Conservation (phyloP, 495 filamentous ascomycete species). For the Cercophora sp. region DNA sequence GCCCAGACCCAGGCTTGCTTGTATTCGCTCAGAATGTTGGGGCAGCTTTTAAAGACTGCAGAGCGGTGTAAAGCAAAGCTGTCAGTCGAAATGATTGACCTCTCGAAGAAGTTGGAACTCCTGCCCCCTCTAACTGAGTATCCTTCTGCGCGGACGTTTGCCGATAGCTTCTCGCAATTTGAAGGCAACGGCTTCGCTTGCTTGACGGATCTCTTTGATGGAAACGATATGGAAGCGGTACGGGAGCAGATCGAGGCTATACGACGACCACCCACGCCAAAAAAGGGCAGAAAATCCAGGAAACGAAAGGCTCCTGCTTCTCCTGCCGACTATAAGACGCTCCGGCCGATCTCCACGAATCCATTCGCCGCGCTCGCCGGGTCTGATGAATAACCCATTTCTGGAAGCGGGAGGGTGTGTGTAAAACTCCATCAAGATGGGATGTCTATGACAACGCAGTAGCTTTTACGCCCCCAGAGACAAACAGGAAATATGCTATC, state of each 20-base stretch:
- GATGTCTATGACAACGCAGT: too few relatives aligned
- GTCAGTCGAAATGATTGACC: background rate
- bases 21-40: constrained; percentile 64
- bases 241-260: constrained; percentile 16
- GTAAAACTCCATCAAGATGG: too few relatives aligned
- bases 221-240: constrained; percentile 17
- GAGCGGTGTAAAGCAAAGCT: background rate
- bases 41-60: constrained; percentile 44
- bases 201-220: constrained; percentile 11
- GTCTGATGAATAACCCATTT: background rate
- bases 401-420: too few relatives aligned
- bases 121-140: constrained; percentile 22
- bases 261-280: background rate
- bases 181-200: constrained; percentile 12
- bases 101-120: background rate
- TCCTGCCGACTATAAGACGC: background rate
- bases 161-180: constrained; percentile 12
- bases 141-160: constrained; percentile 17
- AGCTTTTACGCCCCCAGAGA: too few relatives aligned
- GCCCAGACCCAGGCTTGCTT: constrained; percentile 59
- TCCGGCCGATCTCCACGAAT: background rate
- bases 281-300: constrained; percentile 7
- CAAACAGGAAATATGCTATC: too few relatives aligned
- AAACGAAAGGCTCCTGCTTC: constrained; percentile 14
- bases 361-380: constrained; percentile 1